A percentile compares a stretch with the other conserved stretches of the same genome.
Conservation (phyloP, 2,329 filamentous ascomycete genomes). For the Didymella arachidicola region DNA sequence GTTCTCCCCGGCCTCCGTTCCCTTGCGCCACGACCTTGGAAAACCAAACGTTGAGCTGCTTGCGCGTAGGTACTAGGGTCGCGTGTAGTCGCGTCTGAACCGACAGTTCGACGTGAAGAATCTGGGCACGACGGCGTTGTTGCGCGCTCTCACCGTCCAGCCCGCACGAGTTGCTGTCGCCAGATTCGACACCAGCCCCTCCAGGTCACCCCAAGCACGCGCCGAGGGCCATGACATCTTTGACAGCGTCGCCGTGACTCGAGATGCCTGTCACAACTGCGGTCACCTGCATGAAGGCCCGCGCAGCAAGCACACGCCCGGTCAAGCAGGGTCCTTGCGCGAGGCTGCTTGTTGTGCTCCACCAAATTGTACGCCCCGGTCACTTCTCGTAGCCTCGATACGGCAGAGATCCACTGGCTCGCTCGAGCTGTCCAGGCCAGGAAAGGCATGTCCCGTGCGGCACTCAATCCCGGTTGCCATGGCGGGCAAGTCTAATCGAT, state of each 20-base stretch:
- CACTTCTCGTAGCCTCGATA: conserved; percentile 22
- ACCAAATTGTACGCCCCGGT: conserved; percentile 25
- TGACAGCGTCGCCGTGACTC: conserved; percentile 16
- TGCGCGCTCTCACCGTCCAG: neutral
- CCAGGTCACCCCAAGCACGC: neutral
- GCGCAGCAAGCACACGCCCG: conserved; percentile 30
- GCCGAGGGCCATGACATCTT: conserved; percentile 10
- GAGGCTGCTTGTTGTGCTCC: conserved; percentile 29
- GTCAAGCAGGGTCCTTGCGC: conserved; percentile 27
- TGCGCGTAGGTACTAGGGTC: neutral
- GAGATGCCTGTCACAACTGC: conserved; percentile 23
- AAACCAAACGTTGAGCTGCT: conserved; percentile 9
- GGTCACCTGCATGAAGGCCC: conserved; percentile 35
- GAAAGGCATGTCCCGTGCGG: conserved; percentile 26
- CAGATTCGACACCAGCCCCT: neutral
- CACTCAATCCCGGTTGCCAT: conserved; percentile 34
- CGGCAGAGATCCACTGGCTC: conserved; percentile 26
- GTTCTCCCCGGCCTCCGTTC: conserved; percentile 24
- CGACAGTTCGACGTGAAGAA: conserved; percentile 13
- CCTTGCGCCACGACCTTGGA: conserved; percentile 17
- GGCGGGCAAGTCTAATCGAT: conserved; percentile 27
- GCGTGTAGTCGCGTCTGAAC: conserved; percentile 14
- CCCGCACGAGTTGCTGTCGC: neutral
- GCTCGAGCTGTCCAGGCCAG: conserved; percentile 16
- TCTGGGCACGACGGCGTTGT: conserved; percentile 5